Evolutionary conservation across 75 land plant genomes (phyloP), one percentile per base, ranked within the genome.

Genomic region (Cunninghamia lanceolata): DNA sequence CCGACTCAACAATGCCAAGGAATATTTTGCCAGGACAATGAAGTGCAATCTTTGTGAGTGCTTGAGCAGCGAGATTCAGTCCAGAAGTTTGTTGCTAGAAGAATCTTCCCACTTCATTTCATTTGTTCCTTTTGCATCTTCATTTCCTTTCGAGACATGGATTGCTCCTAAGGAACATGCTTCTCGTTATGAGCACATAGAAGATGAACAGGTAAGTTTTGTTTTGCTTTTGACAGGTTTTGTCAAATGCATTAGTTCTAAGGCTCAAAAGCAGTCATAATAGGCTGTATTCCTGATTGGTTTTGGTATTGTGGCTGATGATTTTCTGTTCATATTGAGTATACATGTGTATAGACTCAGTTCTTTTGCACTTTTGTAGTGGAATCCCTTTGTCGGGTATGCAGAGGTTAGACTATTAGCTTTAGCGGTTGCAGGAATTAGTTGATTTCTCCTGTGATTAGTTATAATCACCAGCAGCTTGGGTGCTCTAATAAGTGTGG

Each of bases 91-190:
- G 25, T 53, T 95, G 83, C 88, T 98, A 85, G 92, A 91, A 83
- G 91, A 91, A 39, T 93, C 95, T 9, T 54, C 87, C 15, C 89
- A 93, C 82, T 96, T 91, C 86, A 86, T 86, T 70, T 86, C 96
- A 1, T 82, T 98, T 76, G 92, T 89, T 81, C 99, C 99, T 19
- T 96, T 86, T 89, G 99, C 98, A 50, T 91, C 99, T 54, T 70
- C 92, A 36, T 93, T 85, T 87, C 93, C 99, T 77, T 98, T 94
- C 82, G 99, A 98, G 93, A 92, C 93, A 10, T 98, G 99, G 99
- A 93, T 98, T 68, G 68, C 96, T 86, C 99, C 99, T 10, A 86
- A 84, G 30, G 80, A 85, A 5, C 99, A 98, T 81, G 63, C 91
- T 81, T 91, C 97, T 68, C 88, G 93, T 92, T 95, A 93, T 84